Percentiles rank a stretch among this genome's conserved stretches.
Evolutionary conservation across 2,329 filamentous ascomycete genomes (phyloP).

Genomic region (Calonectria hawksworthii): DNA sequence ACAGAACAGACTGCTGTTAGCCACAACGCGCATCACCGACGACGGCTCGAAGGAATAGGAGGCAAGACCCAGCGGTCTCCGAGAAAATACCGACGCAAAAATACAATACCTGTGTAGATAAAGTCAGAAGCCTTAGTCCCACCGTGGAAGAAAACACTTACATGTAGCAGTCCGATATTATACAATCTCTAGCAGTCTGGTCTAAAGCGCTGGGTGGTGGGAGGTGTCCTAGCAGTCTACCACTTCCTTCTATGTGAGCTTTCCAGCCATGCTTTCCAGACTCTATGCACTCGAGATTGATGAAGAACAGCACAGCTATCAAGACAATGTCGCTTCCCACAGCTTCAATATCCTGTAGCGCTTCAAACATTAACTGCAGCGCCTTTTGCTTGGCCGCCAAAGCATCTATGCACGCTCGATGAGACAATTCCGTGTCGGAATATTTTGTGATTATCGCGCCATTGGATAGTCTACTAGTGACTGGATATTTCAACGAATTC

Average conservation of each 20-base stretch:
- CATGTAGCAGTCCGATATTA: constrained; percentile 63
- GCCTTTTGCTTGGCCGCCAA: constrained; percentile 61
- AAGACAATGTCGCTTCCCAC: constrained; percentile 57
- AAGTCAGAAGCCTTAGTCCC: neutral
- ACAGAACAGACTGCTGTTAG: constrained; percentile 62
- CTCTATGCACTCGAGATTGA: constrained; percentile 65
- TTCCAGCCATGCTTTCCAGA: constrained; percentile 62
- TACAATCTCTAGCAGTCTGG: constrained; percentile 56
- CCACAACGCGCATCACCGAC: constrained; percentile 54
- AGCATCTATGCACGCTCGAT: constrained; percentile 51
- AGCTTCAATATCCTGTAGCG: constrained; percentile 53
- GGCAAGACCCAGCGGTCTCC: neutral
- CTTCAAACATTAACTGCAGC: constrained; percentile 55
- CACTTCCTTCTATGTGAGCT: constrained; percentile 61
- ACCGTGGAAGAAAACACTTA: constrained; percentile 40
- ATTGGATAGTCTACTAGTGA: constrained; percentile 21
- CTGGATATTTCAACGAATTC: constrained; percentile 44
- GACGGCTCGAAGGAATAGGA: neutral
- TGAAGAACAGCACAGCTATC: constrained; percentile 62
- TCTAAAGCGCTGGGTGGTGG: constrained; percentile 50
- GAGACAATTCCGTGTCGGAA: constrained; percentile 45
- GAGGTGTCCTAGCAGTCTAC: constrained; percentile 57
- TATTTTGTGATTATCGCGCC: constrained; percentile 49
- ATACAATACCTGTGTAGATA: neutral
- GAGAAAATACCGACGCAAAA: neutral